phyloP scores from a whole-genome alignment of 1,139 yeast species.

The Martiniozyma asiatica region DNA sequence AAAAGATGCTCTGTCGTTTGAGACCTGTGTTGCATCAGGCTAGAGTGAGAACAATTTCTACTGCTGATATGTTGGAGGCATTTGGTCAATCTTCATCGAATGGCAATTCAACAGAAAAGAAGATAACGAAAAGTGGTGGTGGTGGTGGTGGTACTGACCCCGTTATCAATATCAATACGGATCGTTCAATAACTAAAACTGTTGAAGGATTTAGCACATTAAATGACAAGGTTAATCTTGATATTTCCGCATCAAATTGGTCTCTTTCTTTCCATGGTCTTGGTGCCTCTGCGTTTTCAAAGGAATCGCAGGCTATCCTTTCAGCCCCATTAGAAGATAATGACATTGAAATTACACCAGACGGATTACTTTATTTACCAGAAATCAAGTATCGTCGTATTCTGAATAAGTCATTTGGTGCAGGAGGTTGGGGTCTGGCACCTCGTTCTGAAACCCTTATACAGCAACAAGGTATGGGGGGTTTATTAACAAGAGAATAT shows the following conservation, averaged over 20 bases:
- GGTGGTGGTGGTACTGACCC: conserved; percentile 18
- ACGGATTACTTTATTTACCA: conserved; percentile 81
- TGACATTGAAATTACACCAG: conserved; percentile 92
- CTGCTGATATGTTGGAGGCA: conserved; percentile 13
- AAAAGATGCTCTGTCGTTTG: too few species aligned
- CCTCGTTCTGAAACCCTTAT: conserved; percentile 81
- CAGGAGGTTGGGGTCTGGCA: conserved; percentile 98
- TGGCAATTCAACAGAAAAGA: not conserved
- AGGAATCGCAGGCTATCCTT: conserved; percentile 45
- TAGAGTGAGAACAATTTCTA: too few species aligned
- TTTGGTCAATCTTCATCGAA: conserved; percentile 3
- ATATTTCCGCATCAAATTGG: conserved; percentile 40
- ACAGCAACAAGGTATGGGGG: conserved; percentile 34
- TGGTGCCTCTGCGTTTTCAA: conserved; percentile 63
- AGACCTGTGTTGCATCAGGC: too few species aligned
- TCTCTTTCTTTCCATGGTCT: conserved; percentile 71
- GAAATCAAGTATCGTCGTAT: conserved; percentile 91
- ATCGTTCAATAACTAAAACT: not conserved
- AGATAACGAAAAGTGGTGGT: too few species aligned
- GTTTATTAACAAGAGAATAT: conserved; percentile 68
- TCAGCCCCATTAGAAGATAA: conserved; percentile 46
- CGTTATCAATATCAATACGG: conserved; percentile 15
- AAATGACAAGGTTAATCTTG: too few species aligned
- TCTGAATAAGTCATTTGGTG: conserved; percentile 84
- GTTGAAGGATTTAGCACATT: conserved; percentile 5